Conservation (phyloP, 2,329 filamentous ascomycete species). For the Elsinoe perseae region DNA sequence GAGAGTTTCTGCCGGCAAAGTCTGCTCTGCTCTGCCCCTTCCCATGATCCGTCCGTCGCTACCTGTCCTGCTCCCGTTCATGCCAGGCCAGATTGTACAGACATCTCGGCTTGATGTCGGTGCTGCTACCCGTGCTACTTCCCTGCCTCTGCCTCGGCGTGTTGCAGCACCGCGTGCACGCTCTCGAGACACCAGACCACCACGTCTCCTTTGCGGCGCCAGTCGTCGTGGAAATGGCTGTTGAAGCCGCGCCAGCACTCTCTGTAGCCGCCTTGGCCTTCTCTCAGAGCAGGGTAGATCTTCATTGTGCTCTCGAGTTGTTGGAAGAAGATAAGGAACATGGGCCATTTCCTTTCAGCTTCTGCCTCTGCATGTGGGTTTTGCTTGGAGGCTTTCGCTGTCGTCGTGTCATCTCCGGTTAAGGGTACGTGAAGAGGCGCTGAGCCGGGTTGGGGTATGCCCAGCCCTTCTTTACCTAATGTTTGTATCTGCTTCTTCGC, state of each 20-base stretch:
- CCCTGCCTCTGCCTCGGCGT: no score
- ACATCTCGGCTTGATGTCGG: no score
- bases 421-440: background rate
- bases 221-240: constrained; percentile 56
- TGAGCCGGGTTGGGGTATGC: constrained; percentile 16
- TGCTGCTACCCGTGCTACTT: no score
- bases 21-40: no score
- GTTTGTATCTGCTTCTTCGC: background rate
- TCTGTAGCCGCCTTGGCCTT: constrained; percentile 39
- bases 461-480: constrained; percentile 17
- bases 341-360: constrained; percentile 34
- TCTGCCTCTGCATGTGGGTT: background rate
- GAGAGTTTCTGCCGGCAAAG: background rate
- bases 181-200: constrained; percentile 44
- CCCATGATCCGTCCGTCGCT: no score
- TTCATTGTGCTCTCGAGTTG: constrained; percentile 47
- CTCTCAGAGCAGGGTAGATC: constrained; percentile 30
- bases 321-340: constrained; percentile 48
- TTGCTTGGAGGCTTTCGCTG: no score
- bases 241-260: constrained; percentile 56
- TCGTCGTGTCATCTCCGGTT: no score
- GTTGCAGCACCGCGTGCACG: background rate
- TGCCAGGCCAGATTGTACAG: no score
- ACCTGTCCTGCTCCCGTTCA: no score
- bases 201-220: constrained; percentile 53